Base-by-base conservation (phyloP, 805 yeast species). In the Saccharomycopsis selenospora region DNA sequence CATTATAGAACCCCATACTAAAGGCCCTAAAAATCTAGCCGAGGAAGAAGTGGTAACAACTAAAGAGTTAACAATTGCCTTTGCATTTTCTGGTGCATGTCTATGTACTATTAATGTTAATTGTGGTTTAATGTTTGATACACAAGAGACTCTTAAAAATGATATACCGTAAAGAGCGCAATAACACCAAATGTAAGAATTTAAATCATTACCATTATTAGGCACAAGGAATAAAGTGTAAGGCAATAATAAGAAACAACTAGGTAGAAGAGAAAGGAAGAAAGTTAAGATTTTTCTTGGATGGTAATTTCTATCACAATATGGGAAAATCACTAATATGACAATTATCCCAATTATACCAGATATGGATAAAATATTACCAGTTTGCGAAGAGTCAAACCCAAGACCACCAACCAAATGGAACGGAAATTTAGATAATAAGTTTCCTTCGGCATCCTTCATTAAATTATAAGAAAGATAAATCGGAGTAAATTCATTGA, bases 401-500 rank as follows among this genome's bases (percentile, higher is more conserved):
- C 75, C 76, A 54, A 75, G 60, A 1, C 80, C 80, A 17, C 80
- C 80, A 26, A 57, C 58, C 27, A 72, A 56, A 17, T 50, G 56
- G 57, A 66, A 66, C 3, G 79, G 79, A 50, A 75, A 73, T 27
- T 47, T 27, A 4, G 72, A 65, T 11, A 50, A 44, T 44, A 61
- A 46, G 3, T 49, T 48, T 18, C 61, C 62, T 4, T 59, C 53
- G 10, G 54, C 49, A 40, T 58, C 62, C 42, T 51, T 59, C 10
- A 58, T 58, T 30, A 60, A 50, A 42, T 59, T 61, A 52, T 62
- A 61, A 2, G 81, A 78, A 10, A 78, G 62, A 47, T 72, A 72
- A 3, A 79, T 72, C 0, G 85, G 84, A 41, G 79, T 57, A 46
- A 79, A 74, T 58, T 79, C 82, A 25, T 71, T 68, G 57, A 66